Base-by-base conservation (phyloP, 345 rosid species). In the Salix viminalis region DNA sequence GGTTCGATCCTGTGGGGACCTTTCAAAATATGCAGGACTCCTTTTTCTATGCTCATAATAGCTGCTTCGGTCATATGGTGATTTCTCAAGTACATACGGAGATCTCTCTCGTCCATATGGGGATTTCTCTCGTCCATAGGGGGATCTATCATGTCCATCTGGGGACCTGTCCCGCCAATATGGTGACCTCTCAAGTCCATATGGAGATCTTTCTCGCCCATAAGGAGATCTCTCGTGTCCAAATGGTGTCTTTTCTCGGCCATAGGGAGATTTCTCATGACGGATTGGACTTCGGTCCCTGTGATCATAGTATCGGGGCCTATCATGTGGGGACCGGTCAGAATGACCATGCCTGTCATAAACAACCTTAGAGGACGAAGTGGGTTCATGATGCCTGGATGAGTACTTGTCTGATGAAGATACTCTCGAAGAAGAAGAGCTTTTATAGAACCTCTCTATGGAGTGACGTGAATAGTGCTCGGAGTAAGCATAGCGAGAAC, bases 291-390 rank as follows among this genome's bases (percentile, higher is more conserved):
- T 93, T 83, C 91, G 76, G 15, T 89, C 97, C 81, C 91, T 77
- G 78, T 86, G 84, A 78, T 88, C 96, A 82, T 89, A 77, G 78
- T 88, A 84, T 73, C 94, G 87, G 60, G 86, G 46, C 78, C 90
- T 87, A 30, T 90, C 93, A 28, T 82, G 95, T 11, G 94, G 97
- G 82, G 93, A 90, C 84, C 89, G 84, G 78, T 92, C 97, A 75
- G 89, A 84, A 78, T 85, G 86, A 68, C 84, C 92, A 80, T 89
- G 93, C 86, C 90, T 89, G 71, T 92, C 97, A 85, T 86, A 82
- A 81, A 84, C 87, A 72, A 83, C 88, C 85, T 91, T 89, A 58
- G 97, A 87, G 78, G 95, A 84, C 73, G 82, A 80, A 41, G 89
- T 84, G 39, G 89, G 83, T 69, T 94, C 99, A 69, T 87, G 92